These are phyloP conservation scores for Solanum ossicruentum DNA, from an alignment of 257 asterid species.

Conservation along the genomic window DNA sequence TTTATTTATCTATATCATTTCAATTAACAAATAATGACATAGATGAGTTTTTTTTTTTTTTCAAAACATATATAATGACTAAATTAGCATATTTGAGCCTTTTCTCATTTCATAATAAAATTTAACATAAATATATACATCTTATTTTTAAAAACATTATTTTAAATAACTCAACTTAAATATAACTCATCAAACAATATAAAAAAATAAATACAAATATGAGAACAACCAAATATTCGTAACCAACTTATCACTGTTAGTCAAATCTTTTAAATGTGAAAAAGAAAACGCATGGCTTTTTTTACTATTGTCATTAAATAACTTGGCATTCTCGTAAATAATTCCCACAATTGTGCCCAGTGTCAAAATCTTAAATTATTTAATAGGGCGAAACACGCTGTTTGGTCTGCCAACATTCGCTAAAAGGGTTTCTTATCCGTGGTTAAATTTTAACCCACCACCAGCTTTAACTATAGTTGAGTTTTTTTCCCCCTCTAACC, in stretches of 20 bases:
- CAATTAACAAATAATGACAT: too few species aligned
- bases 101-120: too few species aligned
- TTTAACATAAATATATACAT: too few species aligned
- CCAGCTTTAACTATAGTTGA: neutral
- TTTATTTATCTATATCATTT: too few species aligned
- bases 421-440: neutral
- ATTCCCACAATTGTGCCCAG: neutral
- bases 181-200: too few species aligned
- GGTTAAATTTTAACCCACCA: neutral
- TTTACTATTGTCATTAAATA: neutral
- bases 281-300: neutral
- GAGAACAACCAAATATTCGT: neutral
- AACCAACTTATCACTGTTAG: neutral
- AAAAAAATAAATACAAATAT: too few species aligned
- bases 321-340: neutral
- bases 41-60: rapidly evolving
- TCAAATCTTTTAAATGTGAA: neutral
- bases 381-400: neutral
- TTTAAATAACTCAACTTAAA: too few species aligned
- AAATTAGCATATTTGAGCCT: too few species aligned
- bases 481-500: neutral
- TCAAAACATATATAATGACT: too few species aligned
- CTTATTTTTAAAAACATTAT: too few species aligned
- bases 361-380: neutral
- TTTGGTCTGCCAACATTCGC: neutral